Percentiles rank a stretch among this genome's conserved stretches.
phyloP scores from a whole-genome alignment of 1,284 basidiomycete genomes.

The Rhodotorula sp. region DNA sequence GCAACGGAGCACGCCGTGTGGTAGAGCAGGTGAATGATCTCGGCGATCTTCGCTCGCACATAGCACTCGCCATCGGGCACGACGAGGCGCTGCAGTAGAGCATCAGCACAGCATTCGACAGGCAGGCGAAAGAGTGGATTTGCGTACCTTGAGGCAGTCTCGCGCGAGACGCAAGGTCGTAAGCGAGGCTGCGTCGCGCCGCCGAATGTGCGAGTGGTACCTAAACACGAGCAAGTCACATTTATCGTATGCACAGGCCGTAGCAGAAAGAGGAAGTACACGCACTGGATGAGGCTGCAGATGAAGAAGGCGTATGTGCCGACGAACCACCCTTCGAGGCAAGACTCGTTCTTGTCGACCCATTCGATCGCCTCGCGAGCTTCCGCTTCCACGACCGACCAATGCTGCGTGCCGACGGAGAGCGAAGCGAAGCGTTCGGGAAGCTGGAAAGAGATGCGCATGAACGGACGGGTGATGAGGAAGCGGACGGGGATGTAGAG shows the following conservation, averaged over 20 bases:
- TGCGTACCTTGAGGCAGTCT: conserved; percentile 66
- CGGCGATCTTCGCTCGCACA: conserved; percentile 66
- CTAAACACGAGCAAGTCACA: conserved; percentile 47
- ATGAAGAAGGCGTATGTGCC: conserved; percentile 85
- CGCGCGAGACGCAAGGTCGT: conserved; percentile 71
- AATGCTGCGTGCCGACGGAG: conserved; percentile 71
- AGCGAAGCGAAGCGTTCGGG: conserved; percentile 77
- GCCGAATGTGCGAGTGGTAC: conserved; percentile 89
- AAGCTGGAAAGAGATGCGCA: conserved; percentile 84
- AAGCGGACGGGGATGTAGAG: conserved; percentile 76
- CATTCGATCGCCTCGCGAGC: conserved; percentile 82
- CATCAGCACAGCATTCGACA: conserved; percentile 57
- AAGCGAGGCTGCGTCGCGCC: conserved; percentile 71
- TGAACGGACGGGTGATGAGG: conserved; percentile 62
- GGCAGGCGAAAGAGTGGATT: conserved; percentile 56
- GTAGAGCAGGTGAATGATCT: conserved; percentile 86
- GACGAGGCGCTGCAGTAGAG: conserved; percentile 38
- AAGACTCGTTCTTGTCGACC: conserved; percentile 73
- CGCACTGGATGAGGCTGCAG: conserved; percentile 81
- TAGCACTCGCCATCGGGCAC: conserved; percentile 46
- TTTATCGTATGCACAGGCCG: too few species aligned
- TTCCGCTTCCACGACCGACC: conserved; percentile 68
- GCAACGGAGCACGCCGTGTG: conserved; percentile 64
- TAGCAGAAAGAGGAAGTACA: conserved; percentile 21
- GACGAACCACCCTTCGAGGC: conserved; percentile 82